Evolutionary conservation across 1,284 basidiomycete species (phyloP).

Genomic region (Boletus holoroseus): DNA sequence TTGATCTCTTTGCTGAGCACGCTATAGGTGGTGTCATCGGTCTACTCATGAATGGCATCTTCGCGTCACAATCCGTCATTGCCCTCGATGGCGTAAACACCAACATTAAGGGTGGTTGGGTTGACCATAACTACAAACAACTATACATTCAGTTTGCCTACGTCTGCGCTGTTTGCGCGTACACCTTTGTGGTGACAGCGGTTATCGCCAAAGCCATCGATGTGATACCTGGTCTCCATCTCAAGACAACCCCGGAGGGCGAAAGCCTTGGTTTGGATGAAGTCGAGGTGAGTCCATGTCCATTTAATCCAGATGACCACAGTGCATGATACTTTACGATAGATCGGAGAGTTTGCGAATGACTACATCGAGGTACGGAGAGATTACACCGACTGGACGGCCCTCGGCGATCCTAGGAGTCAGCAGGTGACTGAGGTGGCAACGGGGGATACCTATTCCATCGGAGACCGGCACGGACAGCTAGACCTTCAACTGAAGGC

Average conservation of each 20-base stretch:
- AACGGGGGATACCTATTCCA: slow-evolving; percentile 20
- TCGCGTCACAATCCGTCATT: slow-evolving; percentile 61
- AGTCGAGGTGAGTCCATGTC: slow-evolving; percentile 55
- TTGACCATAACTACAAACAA: slow-evolving; percentile 65
- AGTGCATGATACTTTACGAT: neutral
- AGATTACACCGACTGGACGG: slow-evolving; percentile 56
- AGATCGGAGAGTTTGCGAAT: slow-evolving; percentile 75
- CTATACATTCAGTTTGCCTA: slow-evolving; percentile 84
- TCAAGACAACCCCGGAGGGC: slow-evolving; percentile 69
- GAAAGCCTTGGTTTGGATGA: slow-evolving; percentile 89
- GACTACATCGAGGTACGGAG: slow-evolving; percentile 76
- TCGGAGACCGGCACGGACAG: slow-evolving; percentile 46
- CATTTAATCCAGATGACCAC: neutral
- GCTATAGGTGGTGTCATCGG: slow-evolving; percentile 87
- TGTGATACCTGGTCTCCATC: slow-evolving; percentile 69
- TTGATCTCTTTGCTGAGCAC: slow-evolving; percentile 89
- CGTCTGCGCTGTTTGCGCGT: slow-evolving; percentile 62
- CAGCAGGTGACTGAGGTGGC: slow-evolving; percentile 10
- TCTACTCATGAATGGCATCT: slow-evolving; percentile 73
- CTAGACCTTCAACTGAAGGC: slow-evolving; percentile 31
- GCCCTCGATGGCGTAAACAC: slow-evolving; percentile 75
- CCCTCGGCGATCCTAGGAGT: slow-evolving; percentile 11
- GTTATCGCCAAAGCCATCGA: slow-evolving; percentile 67
- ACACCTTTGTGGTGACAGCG: slow-evolving; percentile 67
- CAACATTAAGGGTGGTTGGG: slow-evolving; percentile 63